phyloP scores from a whole-genome alignment of 208 protist genomes.

The Acanthamoeba healyi region DNA sequence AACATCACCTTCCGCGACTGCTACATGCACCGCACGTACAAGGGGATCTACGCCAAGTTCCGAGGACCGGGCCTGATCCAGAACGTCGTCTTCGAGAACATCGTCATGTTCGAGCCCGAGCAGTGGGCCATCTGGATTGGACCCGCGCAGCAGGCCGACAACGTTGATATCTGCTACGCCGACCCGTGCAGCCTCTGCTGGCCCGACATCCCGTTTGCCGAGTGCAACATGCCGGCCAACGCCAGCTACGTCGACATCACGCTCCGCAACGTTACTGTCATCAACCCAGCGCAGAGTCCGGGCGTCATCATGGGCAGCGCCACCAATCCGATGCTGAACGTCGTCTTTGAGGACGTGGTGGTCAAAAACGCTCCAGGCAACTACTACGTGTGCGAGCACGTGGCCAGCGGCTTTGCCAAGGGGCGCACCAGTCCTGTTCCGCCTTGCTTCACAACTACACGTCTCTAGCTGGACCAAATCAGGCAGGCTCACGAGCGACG shows the following conservation, averaged over 20 bases:
- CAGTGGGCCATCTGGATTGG: conserved; percentile 87
- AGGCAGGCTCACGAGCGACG: too few relatives aligned
- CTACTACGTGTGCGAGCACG: conserved; percentile 79
- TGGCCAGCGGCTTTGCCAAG: conserved; percentile 76
- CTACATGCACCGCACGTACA: conserved; percentile 85
- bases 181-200: conserved; percentile 79
- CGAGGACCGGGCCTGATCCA: conserved; percentile 73
- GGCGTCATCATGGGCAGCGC: conserved; percentile 82
- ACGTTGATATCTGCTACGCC: conserved; percentile 78
- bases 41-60: conserved; percentile 88
- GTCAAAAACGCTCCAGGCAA: conserved; percentile 64
- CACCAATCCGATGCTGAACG: conserved; percentile 82
- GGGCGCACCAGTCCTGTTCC: conserved; percentile 79
- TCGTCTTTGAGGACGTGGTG: conserved; percentile 84
- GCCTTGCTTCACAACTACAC: conserved; percentile 81
- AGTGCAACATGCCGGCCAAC: conserved; percentile 80
- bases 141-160: conserved; percentile 86
- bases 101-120: conserved; percentile 83
- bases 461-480: too few relatives aligned
- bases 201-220: conserved; percentile 7
- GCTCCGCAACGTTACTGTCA: conserved; percentile 79
- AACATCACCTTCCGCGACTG: conserved; percentile 89
- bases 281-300: conserved; percentile 67
- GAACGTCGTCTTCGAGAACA: conserved; percentile 87
- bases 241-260: conserved; percentile 79